Evolutionary conservation across 2,329 filamentous ascomycete genomes (phyloP).

Genomic region (Graphilbum sp.): DNA sequence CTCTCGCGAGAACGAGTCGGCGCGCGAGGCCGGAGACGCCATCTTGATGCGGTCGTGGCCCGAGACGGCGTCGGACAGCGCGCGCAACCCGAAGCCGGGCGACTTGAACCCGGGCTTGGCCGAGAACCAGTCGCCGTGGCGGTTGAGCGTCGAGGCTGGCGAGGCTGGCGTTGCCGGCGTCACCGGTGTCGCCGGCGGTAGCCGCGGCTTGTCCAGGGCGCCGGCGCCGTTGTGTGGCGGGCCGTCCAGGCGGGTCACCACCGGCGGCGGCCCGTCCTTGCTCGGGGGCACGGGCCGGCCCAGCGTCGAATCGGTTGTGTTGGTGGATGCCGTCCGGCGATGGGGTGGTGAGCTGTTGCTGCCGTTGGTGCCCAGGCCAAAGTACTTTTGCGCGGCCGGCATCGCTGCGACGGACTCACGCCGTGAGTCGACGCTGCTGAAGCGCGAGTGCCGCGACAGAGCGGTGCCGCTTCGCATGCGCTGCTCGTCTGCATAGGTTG

Average conservation of each 20-base stretch:
- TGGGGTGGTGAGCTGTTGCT: slow-evolving; percentile 24
- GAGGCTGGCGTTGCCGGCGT: slow-evolving; percentile 21
- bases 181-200: slow-evolving; percentile 20
- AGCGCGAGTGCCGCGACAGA: slow-evolving; percentile 57
- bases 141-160: slow-evolving; percentile 14
- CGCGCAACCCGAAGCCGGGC: slow-evolving; percentile 54
- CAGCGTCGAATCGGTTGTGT: slow-evolving; percentile 19
- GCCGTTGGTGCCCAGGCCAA: slow-evolving; percentile 23
- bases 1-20: slow-evolving; percentile 33
- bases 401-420: slow-evolving; percentile 39
- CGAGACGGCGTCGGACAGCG: slow-evolving; percentile 63
- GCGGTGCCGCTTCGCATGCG: slow-evolving; percentile 47
- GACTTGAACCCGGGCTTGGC: slow-evolving; percentile 30
- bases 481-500: slow-evolving; percentile 54
- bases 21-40: slow-evolving; percentile 29
- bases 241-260: slow-evolving; percentile 44
- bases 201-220: slow-evolving; percentile 15
- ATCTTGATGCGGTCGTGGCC: slow-evolving; percentile 36
- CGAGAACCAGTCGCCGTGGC: slow-evolving; percentile 38
- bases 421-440: slow-evolving; percentile 63
- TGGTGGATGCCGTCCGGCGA: slow-evolving; percentile 44
- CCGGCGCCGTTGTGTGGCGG: slow-evolving; percentile 5
- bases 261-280: slow-evolving; percentile 37
- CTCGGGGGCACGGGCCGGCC: slow-evolving; percentile 29
- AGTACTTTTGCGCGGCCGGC: slow-evolving; percentile 57